Percentiles rank a stretch among this genome's conserved stretches.
Conservation (phyloP, 2,329 filamentous ascomycete species). For the Fonsecaea multimorphosa region DNA sequence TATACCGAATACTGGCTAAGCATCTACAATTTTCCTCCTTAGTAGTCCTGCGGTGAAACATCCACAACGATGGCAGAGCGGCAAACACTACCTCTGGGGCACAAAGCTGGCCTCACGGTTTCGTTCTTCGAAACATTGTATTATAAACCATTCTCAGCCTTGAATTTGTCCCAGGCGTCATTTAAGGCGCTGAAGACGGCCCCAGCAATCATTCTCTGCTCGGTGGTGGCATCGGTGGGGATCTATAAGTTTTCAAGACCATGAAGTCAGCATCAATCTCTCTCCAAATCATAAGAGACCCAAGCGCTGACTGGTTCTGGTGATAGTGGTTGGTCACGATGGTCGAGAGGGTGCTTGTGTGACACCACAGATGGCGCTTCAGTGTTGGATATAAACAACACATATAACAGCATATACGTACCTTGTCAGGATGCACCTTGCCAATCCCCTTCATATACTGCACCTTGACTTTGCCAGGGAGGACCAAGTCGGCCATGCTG, state of each 20-base stretch:
- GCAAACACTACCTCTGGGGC: background rate
- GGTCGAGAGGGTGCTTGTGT: background rate
- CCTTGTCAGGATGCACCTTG: slow-evolving; percentile 98
- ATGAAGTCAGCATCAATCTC: background rate
- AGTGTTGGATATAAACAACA: background rate
- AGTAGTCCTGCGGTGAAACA: background rate
- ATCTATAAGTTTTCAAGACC: slow-evolving; percentile 54
- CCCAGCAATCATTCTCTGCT: slow-evolving; percentile 70
- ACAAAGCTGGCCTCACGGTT: background rate
- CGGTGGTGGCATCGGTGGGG: slow-evolving; percentile 67
- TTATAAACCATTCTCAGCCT: slow-evolving; percentile 65
- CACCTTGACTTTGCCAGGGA: slow-evolving; percentile 95
- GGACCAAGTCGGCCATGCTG: slow-evolving; percentile 87
- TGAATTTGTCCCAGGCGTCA: slow-evolving; percentile 73
- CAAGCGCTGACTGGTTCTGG: background rate
- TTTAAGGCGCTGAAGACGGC: slow-evolving; percentile 70
- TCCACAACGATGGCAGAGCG: background rate
- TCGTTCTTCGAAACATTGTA: background rate
- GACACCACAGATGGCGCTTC: background rate
- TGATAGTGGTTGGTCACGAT: background rate
- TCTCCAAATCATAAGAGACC: background rate
- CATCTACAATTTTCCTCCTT: background rate
- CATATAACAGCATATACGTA: slow-evolving; percentile 49
- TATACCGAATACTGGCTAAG: background rate
- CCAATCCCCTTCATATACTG: slow-evolving; percentile 99